phyloP scores from a whole-genome alignment of 2,329 filamentous ascomycete genomes.

The Rutstroemia sp. region DNA sequence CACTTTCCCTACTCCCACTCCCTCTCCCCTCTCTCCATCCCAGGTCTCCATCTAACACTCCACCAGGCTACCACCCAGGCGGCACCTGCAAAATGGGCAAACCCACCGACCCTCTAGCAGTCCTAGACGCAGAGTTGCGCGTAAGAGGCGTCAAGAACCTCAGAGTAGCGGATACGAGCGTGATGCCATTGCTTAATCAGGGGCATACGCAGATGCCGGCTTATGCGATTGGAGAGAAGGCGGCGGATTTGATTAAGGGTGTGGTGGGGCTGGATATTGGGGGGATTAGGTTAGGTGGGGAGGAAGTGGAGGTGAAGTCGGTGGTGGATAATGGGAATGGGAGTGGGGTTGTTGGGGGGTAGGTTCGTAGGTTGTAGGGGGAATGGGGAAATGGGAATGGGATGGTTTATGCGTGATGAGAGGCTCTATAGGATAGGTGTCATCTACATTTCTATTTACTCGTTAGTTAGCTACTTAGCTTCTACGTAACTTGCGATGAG shows the following conservation, averaged over 20 bases:
- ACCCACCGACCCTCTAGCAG: constrained; percentile 37
- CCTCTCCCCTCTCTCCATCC: no score
- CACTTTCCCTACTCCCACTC: no score
- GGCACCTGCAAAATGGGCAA: constrained; percentile 51
- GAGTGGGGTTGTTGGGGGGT: neutral
- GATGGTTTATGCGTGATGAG: no score
- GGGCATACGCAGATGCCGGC: constrained; percentile 51
- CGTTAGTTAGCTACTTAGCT: no score
- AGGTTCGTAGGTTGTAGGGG: no score
- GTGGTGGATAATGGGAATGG: neutral
- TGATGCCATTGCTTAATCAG: constrained; percentile 34
- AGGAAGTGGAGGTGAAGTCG: neutral
- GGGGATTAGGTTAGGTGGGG: neutral
- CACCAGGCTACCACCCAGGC: constrained; percentile 45
- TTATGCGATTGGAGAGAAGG: constrained; percentile 50
- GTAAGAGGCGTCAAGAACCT: constrained; percentile 23
- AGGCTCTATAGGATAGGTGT: no score
- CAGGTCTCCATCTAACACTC: neutral
- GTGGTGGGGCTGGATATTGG: neutral
- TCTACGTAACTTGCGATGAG: no score
- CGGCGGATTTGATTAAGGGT: constrained; percentile 42
- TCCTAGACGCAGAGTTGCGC: constrained; percentile 20
- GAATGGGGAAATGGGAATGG: no score
- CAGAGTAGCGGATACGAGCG: constrained; percentile 23
- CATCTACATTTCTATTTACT: no score